Evolutionary conservation across 768 basidiomycete species (phyloP), one percentile per base, ranked within the genome.

Genomic region (Mycena alexandri): DNA sequence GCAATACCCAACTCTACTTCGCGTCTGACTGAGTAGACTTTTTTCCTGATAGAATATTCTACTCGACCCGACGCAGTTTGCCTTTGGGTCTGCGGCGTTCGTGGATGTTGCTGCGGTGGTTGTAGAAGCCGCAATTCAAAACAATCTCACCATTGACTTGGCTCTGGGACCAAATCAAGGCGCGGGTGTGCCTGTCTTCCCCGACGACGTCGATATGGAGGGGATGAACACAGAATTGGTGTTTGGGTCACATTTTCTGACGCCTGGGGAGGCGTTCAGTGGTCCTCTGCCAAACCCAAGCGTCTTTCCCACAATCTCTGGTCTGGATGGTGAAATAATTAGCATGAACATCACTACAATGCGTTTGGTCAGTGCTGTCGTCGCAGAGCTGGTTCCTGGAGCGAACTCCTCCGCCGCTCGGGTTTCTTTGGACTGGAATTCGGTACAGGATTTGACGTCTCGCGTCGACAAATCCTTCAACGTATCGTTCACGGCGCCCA

Each of bases 161-260:
- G 63, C 50, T 13, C 59, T 71, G 42, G 70, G 70, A 9, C 70
- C 70, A 10, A 59, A 64, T 43, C 70, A 71, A 56, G 70, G 70
- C 7, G 70, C 70, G 3, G 70, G 70, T 2, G 62, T 71, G 1
- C 70, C 70, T 7, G 70, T 71, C 5, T 62, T 67, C 22, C 70
- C 70, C 1, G 57, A 48, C 21, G 61, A 64, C 33, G 66, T 71
- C 5, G 70, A 71, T 36, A 65, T 56, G 70, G 66, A 64, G 19
- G 70, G 70, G 12, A 67, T 71, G 66, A 67, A 67, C 64, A 71
- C 70, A 12, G 70, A 71, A 25, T 58, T 71, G 5, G 70, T 71
- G 2, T 71, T 68, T 22, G 70, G 70, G 17, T 61, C 70, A 21
- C 62, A 57, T 61, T 71, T 71, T 29, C 21, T 71, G 9, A 21